Evolutionary conservation across 805 yeast species (phyloP).

Genomic region (Priceomyces haplophilus): DNA sequence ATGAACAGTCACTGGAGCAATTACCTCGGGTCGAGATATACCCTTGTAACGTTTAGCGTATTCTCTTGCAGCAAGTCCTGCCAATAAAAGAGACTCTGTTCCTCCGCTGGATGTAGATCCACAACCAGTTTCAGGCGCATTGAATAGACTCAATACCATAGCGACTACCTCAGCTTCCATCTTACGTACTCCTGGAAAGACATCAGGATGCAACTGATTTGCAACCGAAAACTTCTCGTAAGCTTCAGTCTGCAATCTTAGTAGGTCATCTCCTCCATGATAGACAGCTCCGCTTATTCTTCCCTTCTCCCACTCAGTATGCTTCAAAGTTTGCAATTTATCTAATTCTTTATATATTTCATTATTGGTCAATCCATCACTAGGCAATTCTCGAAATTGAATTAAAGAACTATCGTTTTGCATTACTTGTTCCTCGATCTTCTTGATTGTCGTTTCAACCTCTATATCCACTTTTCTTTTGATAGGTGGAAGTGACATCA

Average conservation of each 20-base stretch:
- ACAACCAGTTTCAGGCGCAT: slow-evolving; percentile 60
- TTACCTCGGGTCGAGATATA: slow-evolving; percentile 71
- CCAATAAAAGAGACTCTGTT: slow-evolving; percentile 83
- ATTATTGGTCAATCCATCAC: slow-evolving; percentile 49
- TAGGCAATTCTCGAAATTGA: slow-evolving; percentile 55
- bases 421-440: slow-evolving; percentile 58
- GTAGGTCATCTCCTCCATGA: slow-evolving; percentile 85
- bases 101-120: slow-evolving; percentile 95
- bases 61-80: slow-evolving; percentile 87
- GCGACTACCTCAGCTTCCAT: slow-evolving; percentile 95
- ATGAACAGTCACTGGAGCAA: slow-evolving; percentile 87
- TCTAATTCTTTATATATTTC: slow-evolving; percentile 52
- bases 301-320: slow-evolving; percentile 81
- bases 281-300: slow-evolving; percentile 93
- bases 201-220: slow-evolving; percentile 95
- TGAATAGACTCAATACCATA: slow-evolving; percentile 78
- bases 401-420: slow-evolving; percentile 46
- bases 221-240: slow-evolving; percentile 78
- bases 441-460: slow-evolving; percentile 42
- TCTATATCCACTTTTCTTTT: slow-evolving; percentile 59
- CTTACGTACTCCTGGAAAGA: slow-evolving; percentile 92
- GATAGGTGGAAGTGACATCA: slow-evolving; percentile 51
- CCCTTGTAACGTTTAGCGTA: slow-evolving; percentile 59
- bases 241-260: slow-evolving; percentile 72
- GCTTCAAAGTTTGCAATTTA: slow-evolving; percentile 48